Evolutionary conservation across 768 basidiomycete species (phyloP), one percentile per base, ranked within the genome.

Genomic region (Amanita polypyramis): DNA sequence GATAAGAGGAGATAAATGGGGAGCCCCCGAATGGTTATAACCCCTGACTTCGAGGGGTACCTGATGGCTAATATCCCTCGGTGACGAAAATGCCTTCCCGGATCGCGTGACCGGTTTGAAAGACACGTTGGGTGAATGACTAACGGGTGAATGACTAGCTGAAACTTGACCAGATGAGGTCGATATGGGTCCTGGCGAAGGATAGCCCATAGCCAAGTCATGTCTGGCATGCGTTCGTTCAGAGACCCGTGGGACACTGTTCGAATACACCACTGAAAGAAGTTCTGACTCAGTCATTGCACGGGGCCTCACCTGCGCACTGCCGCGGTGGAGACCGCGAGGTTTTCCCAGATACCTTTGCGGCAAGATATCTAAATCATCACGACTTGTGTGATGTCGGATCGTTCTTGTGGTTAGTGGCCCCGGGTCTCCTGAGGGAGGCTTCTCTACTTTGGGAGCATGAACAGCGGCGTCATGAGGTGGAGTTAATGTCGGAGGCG

Each of bases 321-420:
- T 49, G 40, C 30, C 42, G 32, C 39, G 47, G 17, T 30, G 39
- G 30, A 49, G 47, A 40, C 42, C 47, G 20, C 42, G 39, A 12
- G 47, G 32, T 9, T 32, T n/a, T 14, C 10, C 20, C 5, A 17
- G 33, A 21, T 20, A 7, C 10, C 20, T 45, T 15, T 14, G 44
- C 3, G 32, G 32, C 9, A 34, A 34, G 44, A 45, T 45, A 11
- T 45, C 44, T 33, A 45, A 14, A 34, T 45, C 44, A 25, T 45
- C 44, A 5, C 34, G 32, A n/a, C 44, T 45, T 6, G 19, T 23
- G n/a, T 17, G 34, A 25, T 45, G 44, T 36, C 44, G 44, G 23
- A 45, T 36, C 11, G 23, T 36, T 21, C 43, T 44, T 44, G 43
- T 19, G 58, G 47, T 61, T 12, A 12, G 15, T n/a, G 2, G 33